Conservation (phyloP, 2,329 filamentous ascomycete genomes). For the Lasiodiplodia hormozganensis region DNA sequence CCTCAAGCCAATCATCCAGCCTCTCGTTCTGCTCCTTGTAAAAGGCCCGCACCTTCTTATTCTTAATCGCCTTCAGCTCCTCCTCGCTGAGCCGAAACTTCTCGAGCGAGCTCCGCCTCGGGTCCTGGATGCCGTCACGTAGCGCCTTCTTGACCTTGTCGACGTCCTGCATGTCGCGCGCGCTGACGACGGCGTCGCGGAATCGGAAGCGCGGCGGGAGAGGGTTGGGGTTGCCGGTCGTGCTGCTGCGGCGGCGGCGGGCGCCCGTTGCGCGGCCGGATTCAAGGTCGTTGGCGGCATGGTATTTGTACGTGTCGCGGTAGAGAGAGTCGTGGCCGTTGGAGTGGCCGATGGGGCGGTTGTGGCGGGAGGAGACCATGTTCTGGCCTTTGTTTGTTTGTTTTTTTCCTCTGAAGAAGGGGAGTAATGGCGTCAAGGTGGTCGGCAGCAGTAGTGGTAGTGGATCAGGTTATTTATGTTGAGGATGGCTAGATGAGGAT, state of each 20-base stretch:
- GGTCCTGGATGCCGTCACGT: slow-evolving; percentile 53
- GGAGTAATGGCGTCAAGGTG: neutral
- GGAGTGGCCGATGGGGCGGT: neutral
- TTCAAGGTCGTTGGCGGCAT: slow-evolving; percentile 15
- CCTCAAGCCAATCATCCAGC: slow-evolving; percentile 65
- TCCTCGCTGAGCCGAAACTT: slow-evolving; percentile 45
- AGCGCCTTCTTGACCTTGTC: slow-evolving; percentile 58
- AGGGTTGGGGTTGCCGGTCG: neutral
- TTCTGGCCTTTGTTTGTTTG: neutral
- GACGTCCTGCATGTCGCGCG: slow-evolving; percentile 53
- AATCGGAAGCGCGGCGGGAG: slow-evolving; percentile 45
- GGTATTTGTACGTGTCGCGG: neutral
- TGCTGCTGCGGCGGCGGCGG: neutral
- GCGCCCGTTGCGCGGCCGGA: neutral
- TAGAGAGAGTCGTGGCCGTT: neutral
- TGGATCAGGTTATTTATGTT: neutral
- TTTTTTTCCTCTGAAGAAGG: neutral
- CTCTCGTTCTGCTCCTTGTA: slow-evolving; percentile 63
- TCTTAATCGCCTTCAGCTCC: slow-evolving; percentile 59
- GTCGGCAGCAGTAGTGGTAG: neutral
- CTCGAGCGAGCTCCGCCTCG: slow-evolving; percentile 50
- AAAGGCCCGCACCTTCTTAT: slow-evolving; percentile 61
- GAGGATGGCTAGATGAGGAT: neutral
- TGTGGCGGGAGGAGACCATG: slow-evolving; percentile 22
- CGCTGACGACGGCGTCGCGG: slow-evolving; percentile 56